Evolutionary conservation across 495 filamentous ascomycete species (phyloP).

Genomic region (Hypoxylon fragiforme): DNA sequence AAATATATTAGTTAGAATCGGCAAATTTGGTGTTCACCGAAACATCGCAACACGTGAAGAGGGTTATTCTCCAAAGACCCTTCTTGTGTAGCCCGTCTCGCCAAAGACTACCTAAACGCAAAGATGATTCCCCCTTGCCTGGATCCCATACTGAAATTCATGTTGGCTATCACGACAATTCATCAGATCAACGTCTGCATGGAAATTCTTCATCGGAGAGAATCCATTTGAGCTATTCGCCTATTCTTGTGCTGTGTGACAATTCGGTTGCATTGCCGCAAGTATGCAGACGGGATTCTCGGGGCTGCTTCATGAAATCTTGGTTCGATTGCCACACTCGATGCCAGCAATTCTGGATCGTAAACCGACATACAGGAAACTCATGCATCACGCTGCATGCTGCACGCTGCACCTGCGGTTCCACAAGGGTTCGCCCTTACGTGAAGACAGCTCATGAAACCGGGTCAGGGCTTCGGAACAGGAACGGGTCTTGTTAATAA

Average conservation of each 20-base stretch:
- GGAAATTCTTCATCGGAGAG: background rate
- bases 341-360: constrained; percentile 23
- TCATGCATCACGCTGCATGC: constrained; percentile 14
- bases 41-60: background rate
- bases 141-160: background rate
- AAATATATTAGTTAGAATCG: too few species aligned
- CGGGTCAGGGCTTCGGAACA: constrained; percentile 1
- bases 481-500: background rate
- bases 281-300: constrained; percentile 6
- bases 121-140: too few species aligned
- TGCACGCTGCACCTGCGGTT: background rate
- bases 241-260: constrained; percentile 16
- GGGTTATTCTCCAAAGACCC: background rate
- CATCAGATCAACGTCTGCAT: background rate
- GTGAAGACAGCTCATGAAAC: background rate
- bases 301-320: constrained; percentile 6
- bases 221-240: background rate
- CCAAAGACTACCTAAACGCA: too few species aligned
- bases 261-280: constrained; percentile 5
- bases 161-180: background rate
- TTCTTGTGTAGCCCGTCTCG: background rate
- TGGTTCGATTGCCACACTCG: constrained; percentile 24
- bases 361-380: constrained; percentile 16
- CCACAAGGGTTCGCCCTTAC: background rate
- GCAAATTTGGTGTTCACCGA: too few species aligned